A percentile compares a stretch with the other conserved stretches of the same genome.
Evolutionary conservation across 1,139 yeast species (phyloP).

Genomic region (Suhomyces maxii): DNA sequence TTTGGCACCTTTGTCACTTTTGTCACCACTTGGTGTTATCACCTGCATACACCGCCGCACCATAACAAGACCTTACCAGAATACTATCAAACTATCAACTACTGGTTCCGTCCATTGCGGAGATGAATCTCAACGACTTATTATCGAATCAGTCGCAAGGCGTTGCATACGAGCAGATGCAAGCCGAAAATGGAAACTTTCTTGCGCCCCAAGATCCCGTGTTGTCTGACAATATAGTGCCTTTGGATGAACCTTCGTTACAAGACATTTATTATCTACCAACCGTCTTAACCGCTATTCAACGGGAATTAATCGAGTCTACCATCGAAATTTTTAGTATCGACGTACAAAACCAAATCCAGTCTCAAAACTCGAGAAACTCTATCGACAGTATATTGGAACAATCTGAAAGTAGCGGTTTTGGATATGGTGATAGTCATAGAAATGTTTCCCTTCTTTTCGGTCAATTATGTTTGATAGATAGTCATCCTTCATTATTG

Average conservation of each 20-base stretch:
- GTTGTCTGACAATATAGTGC: not conserved
- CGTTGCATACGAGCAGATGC: slow-evolving; percentile 3
- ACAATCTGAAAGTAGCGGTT: slow-evolving; percentile 22
- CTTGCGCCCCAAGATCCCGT: slow-evolving; percentile 1
- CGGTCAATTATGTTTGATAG: slow-evolving; percentile 50
- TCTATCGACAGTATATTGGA: slow-evolving; percentile 41
- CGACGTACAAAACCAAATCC: slow-evolving; percentile 37
- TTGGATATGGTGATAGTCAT: slow-evolving; percentile 2
- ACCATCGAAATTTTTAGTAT: slow-evolving; percentile 52
- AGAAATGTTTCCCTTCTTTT: slow-evolving; percentile 37
- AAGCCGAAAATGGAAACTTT: slow-evolving; percentile 4
- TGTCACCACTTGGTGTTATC: not conserved
- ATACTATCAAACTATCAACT: not conserved
- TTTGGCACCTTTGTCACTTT: not conserved
- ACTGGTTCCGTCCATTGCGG: not conserved
- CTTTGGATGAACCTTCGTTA: not conserved
- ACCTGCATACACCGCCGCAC: not conserved
- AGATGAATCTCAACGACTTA: slow-evolving; percentile 43
- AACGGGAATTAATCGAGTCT: slow-evolving; percentile 55
- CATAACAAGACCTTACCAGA: not conserved
- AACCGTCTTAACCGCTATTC: slow-evolving; percentile 53
- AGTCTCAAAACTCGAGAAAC: slow-evolving; percentile 26
- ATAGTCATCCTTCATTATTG: slow-evolving; percentile 65
- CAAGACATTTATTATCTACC: slow-evolving; percentile 52
- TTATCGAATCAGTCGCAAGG: slow-evolving; percentile 20